Base-by-base conservation (phyloP, 306 rosid genomes). In the Urtica urens region DNA sequence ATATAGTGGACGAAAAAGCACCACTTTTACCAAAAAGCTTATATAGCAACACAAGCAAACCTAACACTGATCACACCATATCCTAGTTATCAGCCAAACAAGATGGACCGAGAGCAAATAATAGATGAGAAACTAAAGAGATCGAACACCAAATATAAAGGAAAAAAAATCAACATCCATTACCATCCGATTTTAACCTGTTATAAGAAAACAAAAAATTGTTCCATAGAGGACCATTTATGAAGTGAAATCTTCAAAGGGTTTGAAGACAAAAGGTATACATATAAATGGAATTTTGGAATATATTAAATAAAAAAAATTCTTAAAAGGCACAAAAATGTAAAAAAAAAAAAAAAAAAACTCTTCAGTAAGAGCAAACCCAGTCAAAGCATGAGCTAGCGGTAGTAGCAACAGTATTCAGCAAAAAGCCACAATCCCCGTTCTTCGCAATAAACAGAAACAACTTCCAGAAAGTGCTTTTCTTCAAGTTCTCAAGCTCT, bases 221-320 rank as follows among this genome's bases (percentile, higher is more conserved):
- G n/a, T 11, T 49, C 50, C 25, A 16, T 59, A 17, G 74, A n/a
- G 69, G 62, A 45, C 61, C 43, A 49, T 55, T 71, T 59, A 55
- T 65, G 67, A 40, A 23, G 48, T 50, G 27, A 50, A 54, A 35
- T 59, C 60, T 63, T 61, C 60, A 49, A 49, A 42, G 52, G 8
- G 43, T 40, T 25, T 38, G 46, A 59, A 54, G 66, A 64, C 22
- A 38, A 23, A 64, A 64, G 45, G 59, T 59, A 64, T 53, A 58
- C 62, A 58, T 48, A 60, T 48, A 16, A 48, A 59, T 46, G 59
- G 23, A 43, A 42, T 41, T 70, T 33, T 35, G 42, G 42, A 10
- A 14, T 55, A 17, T 46, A 40, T n/a, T 7, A 34, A 20, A 11
- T 3, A 1, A 49, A 26, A 25, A 4, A 41, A n/a, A 41, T 41